phyloP scores from a whole-genome alignment of 2,329 filamentous ascomycete genomes.

The Lachnellula arida region DNA sequence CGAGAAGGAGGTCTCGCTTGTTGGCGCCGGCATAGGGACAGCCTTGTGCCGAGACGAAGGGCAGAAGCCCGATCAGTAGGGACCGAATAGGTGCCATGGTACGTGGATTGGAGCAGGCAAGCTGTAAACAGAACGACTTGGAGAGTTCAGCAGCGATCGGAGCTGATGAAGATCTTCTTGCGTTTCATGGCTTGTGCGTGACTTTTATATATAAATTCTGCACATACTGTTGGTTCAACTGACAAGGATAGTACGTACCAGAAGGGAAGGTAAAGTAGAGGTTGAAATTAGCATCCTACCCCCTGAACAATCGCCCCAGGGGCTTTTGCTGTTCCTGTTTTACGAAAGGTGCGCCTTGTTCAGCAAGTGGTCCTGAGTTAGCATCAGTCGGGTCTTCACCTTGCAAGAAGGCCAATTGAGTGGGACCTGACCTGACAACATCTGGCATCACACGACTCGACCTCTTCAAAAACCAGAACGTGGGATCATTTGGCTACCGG shows the following conservation, averaged over 20 bases:
- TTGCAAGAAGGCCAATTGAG: too few species aligned
- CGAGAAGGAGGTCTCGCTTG: conserved; percentile 16
- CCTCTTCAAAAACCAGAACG: too few species aligned
- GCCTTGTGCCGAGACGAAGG: conserved; percentile 20
- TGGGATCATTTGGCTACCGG: too few species aligned
- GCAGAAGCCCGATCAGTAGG: conserved; percentile 17
- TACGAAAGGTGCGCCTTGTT: background rate
- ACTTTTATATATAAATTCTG: background rate
- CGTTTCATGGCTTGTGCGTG: background rate
- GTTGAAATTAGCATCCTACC: background rate
- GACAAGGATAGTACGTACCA: background rate
- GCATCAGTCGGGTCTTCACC: too few species aligned
- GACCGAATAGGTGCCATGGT: conserved; percentile 15
- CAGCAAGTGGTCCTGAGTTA: too few species aligned
- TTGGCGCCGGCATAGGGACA: conserved; percentile 16
- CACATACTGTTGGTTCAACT: background rate
- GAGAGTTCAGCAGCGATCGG: background rate
- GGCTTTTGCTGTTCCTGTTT: background rate
- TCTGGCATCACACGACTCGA: too few species aligned
- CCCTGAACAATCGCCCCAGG: background rate
- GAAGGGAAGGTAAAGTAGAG: background rate
- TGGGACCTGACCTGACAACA: too few species aligned
- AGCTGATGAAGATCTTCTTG: background rate
- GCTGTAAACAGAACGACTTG: background rate
- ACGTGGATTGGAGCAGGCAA: background rate